Evolutionary conservation across 805 yeast species (phyloP).

Genomic region (Komagataella kurtzmanii): DNA sequence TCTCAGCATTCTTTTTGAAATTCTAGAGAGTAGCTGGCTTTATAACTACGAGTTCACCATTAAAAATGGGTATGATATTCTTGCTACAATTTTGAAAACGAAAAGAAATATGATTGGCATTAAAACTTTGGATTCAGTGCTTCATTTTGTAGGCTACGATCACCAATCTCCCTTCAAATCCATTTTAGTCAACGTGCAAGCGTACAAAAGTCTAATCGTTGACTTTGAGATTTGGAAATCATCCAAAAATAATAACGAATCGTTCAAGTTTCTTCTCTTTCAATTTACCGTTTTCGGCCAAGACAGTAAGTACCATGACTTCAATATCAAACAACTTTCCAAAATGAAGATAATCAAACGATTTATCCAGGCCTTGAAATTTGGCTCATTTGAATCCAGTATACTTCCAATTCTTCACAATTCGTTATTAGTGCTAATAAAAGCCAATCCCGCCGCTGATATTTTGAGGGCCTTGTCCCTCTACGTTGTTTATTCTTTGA

Average conservation of each 20-base stretch:
- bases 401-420: conserved; percentile 22
- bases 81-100: conserved; percentile 37
- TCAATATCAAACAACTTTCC: conserved; percentile 38
- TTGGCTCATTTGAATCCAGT: conserved; percentile 21
- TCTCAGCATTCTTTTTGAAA: conserved; percentile 25
- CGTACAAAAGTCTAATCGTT: conserved; percentile 43
- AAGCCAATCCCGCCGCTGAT: conserved; percentile 38
- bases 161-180: conserved; percentile 38
- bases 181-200: conserved; percentile 36
- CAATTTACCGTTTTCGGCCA: conserved; percentile 45
- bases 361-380: conserved; percentile 36
- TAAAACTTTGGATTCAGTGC: conserved; percentile 32
- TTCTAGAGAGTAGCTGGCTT: conserved; percentile 35
- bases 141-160: conserved; percentile 45
- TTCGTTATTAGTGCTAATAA: conserved; percentile 25
- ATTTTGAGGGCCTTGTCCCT: conserved; percentile 36
- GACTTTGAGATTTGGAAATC: conserved; percentile 52
- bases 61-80: conserved; percentile 44
- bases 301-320: conserved; percentile 33
- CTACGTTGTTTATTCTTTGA: conserved; percentile 35
- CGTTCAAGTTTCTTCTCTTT: conserved; percentile 37
- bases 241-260: conserved; percentile 16
- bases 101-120: conserved; percentile 25
- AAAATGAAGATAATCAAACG: conserved; percentile 32
- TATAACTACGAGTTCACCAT: conserved; percentile 44